Evolutionary conservation across 208 protist genomes (phyloP).

Genomic region (Trypanosoma grayi): DNA sequence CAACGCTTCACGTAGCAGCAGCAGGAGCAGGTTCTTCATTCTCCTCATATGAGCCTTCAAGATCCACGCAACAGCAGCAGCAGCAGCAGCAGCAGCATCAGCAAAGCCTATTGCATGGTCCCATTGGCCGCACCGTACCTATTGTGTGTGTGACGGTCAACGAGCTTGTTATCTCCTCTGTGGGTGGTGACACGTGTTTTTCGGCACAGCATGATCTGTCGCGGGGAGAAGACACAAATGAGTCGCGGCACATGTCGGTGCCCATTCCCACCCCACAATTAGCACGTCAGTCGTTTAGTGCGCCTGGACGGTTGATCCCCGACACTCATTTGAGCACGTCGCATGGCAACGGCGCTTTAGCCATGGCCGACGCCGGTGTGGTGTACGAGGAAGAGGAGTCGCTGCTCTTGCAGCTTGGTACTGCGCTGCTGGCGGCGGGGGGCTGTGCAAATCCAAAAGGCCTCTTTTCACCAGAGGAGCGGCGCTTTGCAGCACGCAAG

Average conservation of each 20-base stretch:
- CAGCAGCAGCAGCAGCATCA: constrained; percentile 11
- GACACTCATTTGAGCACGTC: too few relatives aligned
- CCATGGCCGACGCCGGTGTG: not conserved
- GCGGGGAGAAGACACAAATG: not conserved
- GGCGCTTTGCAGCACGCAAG: constrained; percentile 32
- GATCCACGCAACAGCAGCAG: too few relatives aligned
- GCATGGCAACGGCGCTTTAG: not conserved
- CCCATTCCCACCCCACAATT: not conserved
- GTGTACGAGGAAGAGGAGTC: constrained; percentile 10
- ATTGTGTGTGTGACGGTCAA: constrained; percentile 75
- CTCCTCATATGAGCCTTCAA: not conserved
- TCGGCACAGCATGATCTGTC: not conserved
- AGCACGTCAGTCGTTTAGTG: not conserved
- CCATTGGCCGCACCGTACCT: constrained; percentile 32
- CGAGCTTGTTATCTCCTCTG: constrained; percentile 67
- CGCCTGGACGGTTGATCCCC: too few relatives aligned
- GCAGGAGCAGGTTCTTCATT: not conserved
- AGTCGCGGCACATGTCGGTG: not conserved
- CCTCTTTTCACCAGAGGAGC: constrained; percentile 17
- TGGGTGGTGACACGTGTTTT: constrained; percentile 42
- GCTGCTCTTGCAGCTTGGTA: constrained; percentile 37
- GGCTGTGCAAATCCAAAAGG: not conserved
- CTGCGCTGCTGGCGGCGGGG: constrained; percentile 19
- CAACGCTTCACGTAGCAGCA: not conserved
- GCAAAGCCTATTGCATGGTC: constrained; percentile 2